Evolutionary conservation across 139 green algal genomes (phyloP).

Genomic region (Ulvella scutata): DNA sequence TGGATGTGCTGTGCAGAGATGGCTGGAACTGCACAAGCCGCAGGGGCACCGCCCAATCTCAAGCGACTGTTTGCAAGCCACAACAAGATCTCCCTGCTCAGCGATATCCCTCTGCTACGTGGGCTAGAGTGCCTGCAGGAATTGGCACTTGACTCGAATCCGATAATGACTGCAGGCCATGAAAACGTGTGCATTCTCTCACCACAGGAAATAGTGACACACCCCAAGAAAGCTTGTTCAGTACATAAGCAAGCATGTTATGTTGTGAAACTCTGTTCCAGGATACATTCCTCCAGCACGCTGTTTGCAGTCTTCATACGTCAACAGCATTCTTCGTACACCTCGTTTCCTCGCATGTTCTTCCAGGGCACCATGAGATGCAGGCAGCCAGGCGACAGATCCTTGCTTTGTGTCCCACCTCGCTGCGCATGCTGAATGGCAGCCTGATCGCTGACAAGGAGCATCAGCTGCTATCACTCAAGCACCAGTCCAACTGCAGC

Average conservation of each 20-base stretch:
- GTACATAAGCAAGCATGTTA: neutral
- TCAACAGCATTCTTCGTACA: neutral
- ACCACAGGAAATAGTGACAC: neutral
- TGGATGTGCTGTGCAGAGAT: neutral
- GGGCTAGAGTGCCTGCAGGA: conserved; percentile 5
- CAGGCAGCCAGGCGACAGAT: neutral
- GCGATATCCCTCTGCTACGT: neutral
- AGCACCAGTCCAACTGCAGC: neutral
- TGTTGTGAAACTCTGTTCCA: neutral
- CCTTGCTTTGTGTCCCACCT: neutral
- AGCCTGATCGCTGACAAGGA: neutral
- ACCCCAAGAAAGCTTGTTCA: neutral
- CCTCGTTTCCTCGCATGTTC: neutral
- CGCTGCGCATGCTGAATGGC: neutral
- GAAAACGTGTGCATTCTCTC: neutral
- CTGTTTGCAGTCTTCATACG: neutral
- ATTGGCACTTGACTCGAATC: conserved; percentile 11
- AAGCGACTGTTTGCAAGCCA: conserved; percentile 3
- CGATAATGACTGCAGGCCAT: neutral
- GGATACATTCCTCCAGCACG: neutral
- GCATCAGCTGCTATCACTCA: neutral
- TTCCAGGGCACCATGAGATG: neutral
- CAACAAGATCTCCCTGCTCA: conserved; percentile 2
- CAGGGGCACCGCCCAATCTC: neutral
- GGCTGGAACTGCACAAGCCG: neutral